A percentile compares a stretch with the other conserved stretches of the same genome.
These are phyloP conservation scores for Lenwebbia sp. DNA, from an alignment of 345 rosid species.

Conservation along the genomic window DNA sequence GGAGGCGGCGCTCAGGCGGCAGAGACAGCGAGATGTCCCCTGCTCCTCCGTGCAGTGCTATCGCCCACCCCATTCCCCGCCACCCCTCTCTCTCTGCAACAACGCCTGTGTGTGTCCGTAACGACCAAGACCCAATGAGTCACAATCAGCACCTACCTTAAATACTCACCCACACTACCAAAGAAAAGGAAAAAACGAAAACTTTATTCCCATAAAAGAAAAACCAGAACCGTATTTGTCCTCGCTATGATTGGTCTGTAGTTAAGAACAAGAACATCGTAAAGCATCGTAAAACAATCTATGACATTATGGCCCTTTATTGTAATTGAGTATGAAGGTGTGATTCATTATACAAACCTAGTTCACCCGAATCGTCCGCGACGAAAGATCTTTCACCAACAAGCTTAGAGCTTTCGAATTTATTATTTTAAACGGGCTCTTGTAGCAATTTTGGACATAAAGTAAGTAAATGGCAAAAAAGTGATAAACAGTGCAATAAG, in stretches of 20 bases:
- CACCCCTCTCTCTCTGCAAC: background rate
- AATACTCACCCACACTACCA: background rate
- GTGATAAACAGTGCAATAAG: too few relatives aligned
- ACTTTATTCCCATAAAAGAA: background rate
- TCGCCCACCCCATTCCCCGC: conserved; percentile 72
- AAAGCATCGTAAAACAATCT: background rate
- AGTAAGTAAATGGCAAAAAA: too few relatives aligned
- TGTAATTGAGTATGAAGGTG: background rate
- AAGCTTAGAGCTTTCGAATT: too few relatives aligned
- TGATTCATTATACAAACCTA: background rate
- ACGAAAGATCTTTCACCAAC: too few relatives aligned
- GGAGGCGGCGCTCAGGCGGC: conserved; percentile 50
- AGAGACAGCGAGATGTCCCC: conserved; percentile 54
- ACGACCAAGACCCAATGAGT: background rate
- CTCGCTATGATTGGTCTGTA: background rate
- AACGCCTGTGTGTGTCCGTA: background rate
- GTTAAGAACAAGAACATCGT: too few relatives aligned
- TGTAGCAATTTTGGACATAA: too few relatives aligned
- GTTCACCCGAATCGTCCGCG: too few relatives aligned
- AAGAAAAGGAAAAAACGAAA: background rate
- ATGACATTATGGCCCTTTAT: rapidly evolving
- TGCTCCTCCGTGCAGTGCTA: conserved; percentile 87
- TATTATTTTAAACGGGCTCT: too few relatives aligned
- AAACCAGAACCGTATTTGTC: background rate
- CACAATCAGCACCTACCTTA: background rate